Evolutionary conservation across 768 basidiomycete genomes (phyloP), one percentile per base, ranked within the genome.

Genomic region (Amanita rimosa): DNA sequence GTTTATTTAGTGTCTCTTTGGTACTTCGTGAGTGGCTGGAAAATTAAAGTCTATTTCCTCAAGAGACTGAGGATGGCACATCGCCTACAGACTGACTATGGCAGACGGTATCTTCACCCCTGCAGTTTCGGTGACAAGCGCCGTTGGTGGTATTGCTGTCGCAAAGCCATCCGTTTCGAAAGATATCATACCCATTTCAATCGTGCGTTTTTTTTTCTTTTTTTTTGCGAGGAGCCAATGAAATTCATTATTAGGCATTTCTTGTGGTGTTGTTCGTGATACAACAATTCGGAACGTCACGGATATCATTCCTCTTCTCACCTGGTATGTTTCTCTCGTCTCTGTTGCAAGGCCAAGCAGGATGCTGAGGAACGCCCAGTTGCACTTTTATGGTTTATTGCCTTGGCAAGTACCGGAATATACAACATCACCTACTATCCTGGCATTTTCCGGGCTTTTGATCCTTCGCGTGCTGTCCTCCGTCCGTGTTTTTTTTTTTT

Each of bases 101-200:
- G 75, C 81, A 0, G 83, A 85, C 52, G 83, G 83, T 26, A 64
- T 82, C 22, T 71, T 85, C 31, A 83, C 81, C 0, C 79, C 81
- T 3, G 80, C 82, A 3, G 81, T 85, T 3, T 81, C 79, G 0
- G 77, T 85, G 7, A 80, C 78, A 0, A 78, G 76, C 37, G 82
- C 81, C 5, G 79, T 85, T 3, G 74, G 67, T 11, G 83, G 84
- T 19, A 79, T 85, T 51, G 79, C 70, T 0, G 74, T 83, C 11
- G 80, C 78, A 8, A 73, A 75, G 40, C 68, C 75, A 0, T 65
- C 64, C 2, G 72, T 83, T 7, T 43, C 56, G 1, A 53, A 62
- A 9, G 64, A 76, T 35, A 68, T 83, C 37, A 66, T 71, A n/a
- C 67, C 72, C 7, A 79, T 86, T 13, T 80, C 81, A 9, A 74